These are phyloP conservation scores for Corynespora cassiicola DNA, from an alignment of 2,329 filamentous ascomycete species.

Conservation along the genomic window DNA sequence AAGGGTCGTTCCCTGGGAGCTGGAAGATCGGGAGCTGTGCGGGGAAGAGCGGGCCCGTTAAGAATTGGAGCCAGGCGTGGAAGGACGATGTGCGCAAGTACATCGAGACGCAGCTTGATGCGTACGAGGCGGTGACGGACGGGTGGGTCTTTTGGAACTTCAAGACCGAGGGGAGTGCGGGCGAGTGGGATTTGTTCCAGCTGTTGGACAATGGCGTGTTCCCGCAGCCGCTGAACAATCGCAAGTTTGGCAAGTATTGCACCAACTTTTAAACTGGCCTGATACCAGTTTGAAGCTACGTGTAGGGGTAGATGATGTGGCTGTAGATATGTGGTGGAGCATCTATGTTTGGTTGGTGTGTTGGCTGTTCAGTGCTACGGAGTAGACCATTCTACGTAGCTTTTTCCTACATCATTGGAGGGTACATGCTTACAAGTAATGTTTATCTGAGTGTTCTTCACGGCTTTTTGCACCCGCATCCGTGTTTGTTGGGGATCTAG, in stretches of 20 bases:
- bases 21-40: conserved; percentile 60
- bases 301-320: too few relatives aligned
- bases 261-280: conserved; percentile 27
- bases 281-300: too few relatives aligned
- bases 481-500: too few relatives aligned
- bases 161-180: conserved; percentile 58
- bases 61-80: conserved; percentile 54
- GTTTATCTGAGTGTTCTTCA: too few relatives aligned
- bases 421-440: too few relatives aligned
- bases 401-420: too few relatives aligned
- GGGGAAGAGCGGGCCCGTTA: conserved; percentile 56
- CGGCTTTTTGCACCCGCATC: too few relatives aligned
- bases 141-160: conserved; percentile 67
- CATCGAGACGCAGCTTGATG: conserved; percentile 62
- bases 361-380: too few relatives aligned
- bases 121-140: conserved; percentile 56
- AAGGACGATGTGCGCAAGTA: conserved; percentile 57
- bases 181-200: conserved; percentile 61
- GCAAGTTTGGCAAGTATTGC: conserved; percentile 38
- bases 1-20: conserved; percentile 59
- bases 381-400: too few relatives aligned
- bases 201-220: conserved; percentile 59
- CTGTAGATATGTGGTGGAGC: too few relatives aligned
- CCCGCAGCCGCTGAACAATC: conserved; percentile 44
- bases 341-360: too few relatives aligned